Evolutionary conservation across 176 grass and related monocot genomes (phyloP), one percentile per base, ranked within the genome.

Genomic region (Lolium multiflorum): DNA sequence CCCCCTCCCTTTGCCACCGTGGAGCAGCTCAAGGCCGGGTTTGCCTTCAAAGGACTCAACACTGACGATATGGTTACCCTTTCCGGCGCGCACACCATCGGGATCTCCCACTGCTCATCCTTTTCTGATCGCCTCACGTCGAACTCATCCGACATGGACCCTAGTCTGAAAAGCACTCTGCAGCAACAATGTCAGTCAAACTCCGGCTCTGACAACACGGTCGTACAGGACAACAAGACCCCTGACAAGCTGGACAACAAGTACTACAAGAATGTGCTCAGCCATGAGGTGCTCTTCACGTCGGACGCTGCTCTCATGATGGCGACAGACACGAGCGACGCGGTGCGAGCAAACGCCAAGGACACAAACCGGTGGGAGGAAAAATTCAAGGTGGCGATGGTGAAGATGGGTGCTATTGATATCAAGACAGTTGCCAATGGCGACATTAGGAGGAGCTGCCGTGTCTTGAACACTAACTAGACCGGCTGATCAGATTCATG

Each of bases 261-360:
- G 74, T 94, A 94, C 83, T 94, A 89, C 80, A 24, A 48, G 51
- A 89, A 87, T 28, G n/a, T 94, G 56, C 7, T 58, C 4, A 44
- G 16, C 22, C 31, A 31, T 0, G 18, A 44, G 26, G 87, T 69
- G 17, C 60, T 94, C 6, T 89, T 94, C 71, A 26, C 13, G 1
- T 94, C 87, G 0, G 92, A 94, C 67, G 74, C 68, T 1, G 43
- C 66, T 41, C 84, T 92, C 65, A 15, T 80, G 80, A 24, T 16
- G 28, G 68, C 58, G 0, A 0, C 11, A 0, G 43, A 72, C 15
- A 83, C 63, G 26, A n/a, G 22, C 1, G 7, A 2, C 24, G 12
- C n/a, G 26, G 83, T 87, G 31, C 31, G 31, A 35, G 31, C 31
- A 35, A 35, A 35, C 31, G 31, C 31, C 31, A 35, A 35, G 31